Conservation (phyloP, 768 basidiomycete species). For the Erythrobasidium yunnanense region DNA sequence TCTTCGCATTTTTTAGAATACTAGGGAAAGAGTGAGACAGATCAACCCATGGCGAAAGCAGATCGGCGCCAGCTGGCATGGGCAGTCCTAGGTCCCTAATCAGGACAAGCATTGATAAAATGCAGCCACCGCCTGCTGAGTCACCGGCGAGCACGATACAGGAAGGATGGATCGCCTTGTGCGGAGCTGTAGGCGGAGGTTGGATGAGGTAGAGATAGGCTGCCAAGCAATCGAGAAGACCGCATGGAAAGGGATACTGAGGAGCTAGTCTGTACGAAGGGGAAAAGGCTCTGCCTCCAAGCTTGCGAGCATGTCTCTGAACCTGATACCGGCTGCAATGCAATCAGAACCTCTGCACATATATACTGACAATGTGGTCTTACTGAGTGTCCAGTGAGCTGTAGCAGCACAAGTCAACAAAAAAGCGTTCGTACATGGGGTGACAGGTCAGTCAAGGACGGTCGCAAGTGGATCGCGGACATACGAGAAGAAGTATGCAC, state of each 20-base stretch:
- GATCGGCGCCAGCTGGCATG: slow-evolving; percentile 69
- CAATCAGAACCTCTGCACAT: neutral
- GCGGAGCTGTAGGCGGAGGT: slow-evolving; percentile 69
- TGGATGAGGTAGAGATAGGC: slow-evolving; percentile 80
- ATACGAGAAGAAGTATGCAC: slow-evolving; percentile 42
- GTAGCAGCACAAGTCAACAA: neutral
- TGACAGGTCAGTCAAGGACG: slow-evolving; percentile 39
- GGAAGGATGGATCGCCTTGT: slow-evolving; percentile 65
- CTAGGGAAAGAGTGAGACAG: slow-evolving; percentile 93
- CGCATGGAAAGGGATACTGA: slow-evolving; percentile 81
- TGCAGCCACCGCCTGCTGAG: slow-evolving; percentile 83
- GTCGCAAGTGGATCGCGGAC: slow-evolving; percentile 42
- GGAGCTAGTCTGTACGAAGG: slow-evolving; percentile 63
- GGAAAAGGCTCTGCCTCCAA: slow-evolving; percentile 57
- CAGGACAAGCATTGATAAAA: slow-evolving; percentile 66
- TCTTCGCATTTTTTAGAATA: slow-evolving; percentile 68
- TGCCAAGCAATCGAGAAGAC: slow-evolving; percentile 71
- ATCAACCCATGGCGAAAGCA: slow-evolving; percentile 83
- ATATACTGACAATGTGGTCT: slow-evolving; percentile 47
- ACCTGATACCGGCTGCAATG: slow-evolving; percentile 54
- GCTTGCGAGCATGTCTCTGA: slow-evolving; percentile 79
- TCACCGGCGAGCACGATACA: slow-evolving; percentile 80
- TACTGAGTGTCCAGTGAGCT: slow-evolving; percentile 49
- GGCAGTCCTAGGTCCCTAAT: slow-evolving; percentile 76
- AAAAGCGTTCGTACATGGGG: neutral